phyloP scores from a whole-genome alignment of 2,329 filamentous ascomycete genomes.

The Xylaria sp. region DNA sequence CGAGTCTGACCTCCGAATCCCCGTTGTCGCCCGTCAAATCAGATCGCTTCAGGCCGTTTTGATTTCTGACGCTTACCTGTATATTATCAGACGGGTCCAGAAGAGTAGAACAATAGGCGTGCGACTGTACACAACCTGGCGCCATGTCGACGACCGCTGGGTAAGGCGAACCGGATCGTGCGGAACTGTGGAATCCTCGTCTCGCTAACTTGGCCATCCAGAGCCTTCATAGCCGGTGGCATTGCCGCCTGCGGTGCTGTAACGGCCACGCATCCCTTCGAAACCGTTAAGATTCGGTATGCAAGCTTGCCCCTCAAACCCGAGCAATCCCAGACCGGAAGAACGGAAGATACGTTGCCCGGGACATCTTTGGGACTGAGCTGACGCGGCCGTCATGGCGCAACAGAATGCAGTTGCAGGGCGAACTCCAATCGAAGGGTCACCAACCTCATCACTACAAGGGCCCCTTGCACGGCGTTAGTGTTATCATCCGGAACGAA shows the following conservation, averaged over 20 bases:
- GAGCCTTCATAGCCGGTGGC: slow-evolving; percentile 91
- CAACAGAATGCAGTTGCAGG: slow-evolving; percentile 83
- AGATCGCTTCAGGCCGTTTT: too few relatives aligned
- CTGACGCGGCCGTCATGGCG: slow-evolving; percentile 13
- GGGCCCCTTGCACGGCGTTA: slow-evolving; percentile 85
- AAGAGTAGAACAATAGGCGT: slow-evolving; percentile 14
- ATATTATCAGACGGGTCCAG: not conserved
- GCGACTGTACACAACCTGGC: slow-evolving; percentile 16
- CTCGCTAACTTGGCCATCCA: slow-evolving; percentile 26
- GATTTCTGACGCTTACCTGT: too few relatives aligned
- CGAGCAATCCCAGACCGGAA: not conserved
- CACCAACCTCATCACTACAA: slow-evolving; percentile 84
- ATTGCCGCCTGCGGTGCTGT: slow-evolving; percentile 96
- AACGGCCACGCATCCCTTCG: slow-evolving; percentile 95
- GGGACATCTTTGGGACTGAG: not conserved
- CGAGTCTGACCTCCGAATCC: too few relatives aligned
- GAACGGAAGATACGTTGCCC: not conserved
- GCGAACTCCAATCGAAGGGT: slow-evolving; percentile 83
- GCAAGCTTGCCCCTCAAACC: slow-evolving; percentile 23
- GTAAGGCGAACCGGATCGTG: slow-evolving; percentile 18
- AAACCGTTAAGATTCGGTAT: slow-evolving; percentile 97
- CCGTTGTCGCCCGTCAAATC: too few relatives aligned
- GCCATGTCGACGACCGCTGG: slow-evolving; percentile 31
- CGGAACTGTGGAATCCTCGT: not conserved
- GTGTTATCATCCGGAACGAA: slow-evolving; percentile 86